Evolutionary conservation across 805 yeast genomes (phyloP), one percentile per base, ranked within the genome.

Genomic region (Saturnispora halmiae): DNA sequence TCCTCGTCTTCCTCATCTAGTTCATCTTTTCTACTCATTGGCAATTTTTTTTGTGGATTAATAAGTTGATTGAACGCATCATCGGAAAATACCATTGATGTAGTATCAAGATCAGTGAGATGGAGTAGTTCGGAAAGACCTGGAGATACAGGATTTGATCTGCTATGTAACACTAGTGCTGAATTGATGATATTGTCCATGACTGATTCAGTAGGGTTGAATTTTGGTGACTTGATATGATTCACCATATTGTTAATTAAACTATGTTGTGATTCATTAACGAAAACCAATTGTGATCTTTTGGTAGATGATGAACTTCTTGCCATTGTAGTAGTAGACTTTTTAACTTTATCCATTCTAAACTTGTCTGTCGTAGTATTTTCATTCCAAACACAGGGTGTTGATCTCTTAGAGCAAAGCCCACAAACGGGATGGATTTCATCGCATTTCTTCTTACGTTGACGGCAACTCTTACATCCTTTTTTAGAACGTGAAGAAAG

Each of bases 371-470:
- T 14, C 10, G 6, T 15, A 15, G 15, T 7, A 11, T 44, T 34
- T 4, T 43, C 31, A 40, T 50, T 46, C 53, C 60, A 52, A 10
- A 50, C 44, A 47, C 72, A 67, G 26, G 45, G 51, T 3, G 54
- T 31, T 10, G 51, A 49, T 36, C 56, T 54, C 41, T 55, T 59
- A 27, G 44, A 31, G 40, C 77, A 71, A n/a, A 61, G 51, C 1
- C 70, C 65, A 49, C 77, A 71, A 3, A 60, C 54, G 1, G 77
- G 77, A 41, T 60, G 63, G 7, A 47, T 50, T 48, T 71, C 71
- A 51, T 71, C 75, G 53, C 77, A 71, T 42, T 70, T 70, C 51
- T 70, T 71, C 59, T 69, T 71, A 47, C 66, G 58, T 44, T 54
- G 56, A 37, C 69, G 58, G 47, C 76, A 70, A 38, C 54, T 55